A percentile compares a stretch with the other conserved stretches of the same genome.
phyloP scores from a whole-genome alignment of 345 rosid species.

The Hypericum androsaemum region DNA sequence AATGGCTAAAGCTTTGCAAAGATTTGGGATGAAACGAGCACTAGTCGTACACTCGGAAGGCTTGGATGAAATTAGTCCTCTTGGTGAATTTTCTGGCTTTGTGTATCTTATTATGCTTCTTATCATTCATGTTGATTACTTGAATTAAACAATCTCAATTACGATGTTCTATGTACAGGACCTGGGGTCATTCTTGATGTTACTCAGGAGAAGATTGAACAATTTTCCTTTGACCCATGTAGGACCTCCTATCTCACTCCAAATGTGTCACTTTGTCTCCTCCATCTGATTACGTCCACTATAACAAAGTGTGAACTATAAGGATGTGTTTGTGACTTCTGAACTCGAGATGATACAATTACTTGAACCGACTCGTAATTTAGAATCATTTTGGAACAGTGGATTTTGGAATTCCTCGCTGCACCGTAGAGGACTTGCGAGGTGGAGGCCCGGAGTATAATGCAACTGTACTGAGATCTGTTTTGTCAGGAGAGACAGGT shows the following conservation, averaged over 20 bases:
- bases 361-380: slow-evolving; percentile 5
- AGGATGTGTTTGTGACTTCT: too few relatives aligned
- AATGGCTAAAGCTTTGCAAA: slow-evolving; percentile 86
- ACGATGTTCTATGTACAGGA: not conserved
- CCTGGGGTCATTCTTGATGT: too few relatives aligned
- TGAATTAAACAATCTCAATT: not conserved
- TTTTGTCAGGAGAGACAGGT: slow-evolving; percentile 72
- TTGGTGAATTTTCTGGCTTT: slow-evolving; percentile 35
- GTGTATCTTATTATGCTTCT: not conserved
- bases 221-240: too few relatives aligned
- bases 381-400: slow-evolving; percentile 32
- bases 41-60: slow-evolving; percentile 94
- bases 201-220: too few relatives aligned
- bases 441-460: slow-evolving; percentile 81
- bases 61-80: slow-evolving; percentile 93
- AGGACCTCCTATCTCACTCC: too few relatives aligned
- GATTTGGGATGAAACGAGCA: slow-evolving; percentile 88
- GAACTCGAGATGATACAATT: too few relatives aligned
- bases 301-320: too few relatives aligned
- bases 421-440: slow-evolving; percentile 57
- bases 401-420: slow-evolving; percentile 87
- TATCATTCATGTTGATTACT: not conserved
- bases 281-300: too few relatives aligned
- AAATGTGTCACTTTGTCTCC: too few relatives aligned
- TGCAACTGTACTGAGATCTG: slow-evolving; percentile 50